Evolutionary conservation across 768 basidiomycete genomes (phyloP).

Genomic region (Butyriboletus loyo): DNA sequence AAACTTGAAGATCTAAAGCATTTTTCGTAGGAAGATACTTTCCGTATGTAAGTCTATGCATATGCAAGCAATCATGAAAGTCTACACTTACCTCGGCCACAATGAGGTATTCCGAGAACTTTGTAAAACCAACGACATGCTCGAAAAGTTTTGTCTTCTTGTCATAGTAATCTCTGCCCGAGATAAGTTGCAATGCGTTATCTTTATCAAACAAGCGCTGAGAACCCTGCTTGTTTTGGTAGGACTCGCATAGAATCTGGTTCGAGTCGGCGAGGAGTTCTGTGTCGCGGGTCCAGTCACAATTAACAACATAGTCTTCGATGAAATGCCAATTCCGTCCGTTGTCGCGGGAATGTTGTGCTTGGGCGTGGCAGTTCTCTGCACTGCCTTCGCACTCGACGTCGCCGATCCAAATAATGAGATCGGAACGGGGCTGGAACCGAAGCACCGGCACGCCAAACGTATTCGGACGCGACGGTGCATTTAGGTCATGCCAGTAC

Average conservation of each 20-base stretch:
- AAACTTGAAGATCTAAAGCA: slow-evolving; percentile 84
- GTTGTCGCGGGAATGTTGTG: slow-evolving; percentile 72
- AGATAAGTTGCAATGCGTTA: slow-evolving; percentile 77
- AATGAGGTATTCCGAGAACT: slow-evolving; percentile 94
- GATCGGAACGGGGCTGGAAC: slow-evolving; percentile 86
- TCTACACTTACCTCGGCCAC: slow-evolving; percentile 76
- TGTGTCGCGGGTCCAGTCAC: slow-evolving; percentile 86
- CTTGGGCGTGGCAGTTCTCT: slow-evolving; percentile 67
- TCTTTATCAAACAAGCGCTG: slow-evolving; percentile 55
- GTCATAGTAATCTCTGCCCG: slow-evolving; percentile 69
- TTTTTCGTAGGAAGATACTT: slow-evolving; percentile 53
- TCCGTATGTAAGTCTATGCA: slow-evolving; percentile 22
- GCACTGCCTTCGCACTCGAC: slow-evolving; percentile 52
- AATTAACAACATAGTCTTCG: slow-evolving; percentile 86
- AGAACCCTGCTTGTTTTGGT: slow-evolving; percentile 72
- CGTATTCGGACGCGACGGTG: slow-evolving; percentile 74
- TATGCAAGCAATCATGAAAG: neutral
- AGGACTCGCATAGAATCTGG: slow-evolving; percentile 93
- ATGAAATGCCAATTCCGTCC: slow-evolving; percentile 74
- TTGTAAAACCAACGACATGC: slow-evolving; percentile 89
- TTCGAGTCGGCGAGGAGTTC: slow-evolving; percentile 76
- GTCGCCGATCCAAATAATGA: slow-evolving; percentile 87
- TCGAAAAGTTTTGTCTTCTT: slow-evolving; percentile 79
- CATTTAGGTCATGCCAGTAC: slow-evolving; percentile 55
- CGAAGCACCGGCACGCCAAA: slow-evolving; percentile 75